Percentiles rank a stretch among this genome's conserved stretches.
These are phyloP conservation scores for Yamadazyma blattariae DNA, from an alignment of 1,139 yeast genomes.

Conservation along the genomic window DNA sequence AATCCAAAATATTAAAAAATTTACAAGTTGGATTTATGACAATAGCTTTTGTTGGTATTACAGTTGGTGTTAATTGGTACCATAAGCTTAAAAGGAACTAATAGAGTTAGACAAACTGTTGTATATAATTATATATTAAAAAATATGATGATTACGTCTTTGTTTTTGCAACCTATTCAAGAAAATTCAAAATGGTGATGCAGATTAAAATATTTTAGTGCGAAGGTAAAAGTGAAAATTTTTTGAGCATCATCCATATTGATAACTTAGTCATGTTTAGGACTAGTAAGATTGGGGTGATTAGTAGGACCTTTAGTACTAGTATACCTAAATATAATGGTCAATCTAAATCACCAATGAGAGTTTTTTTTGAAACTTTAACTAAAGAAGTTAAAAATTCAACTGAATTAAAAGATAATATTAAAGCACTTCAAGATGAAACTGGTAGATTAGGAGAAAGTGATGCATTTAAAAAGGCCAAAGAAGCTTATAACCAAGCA, in stretches of 20 bases:
- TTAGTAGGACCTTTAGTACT: neutral
- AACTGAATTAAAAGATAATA: constrained; percentile 84
- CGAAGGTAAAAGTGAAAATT: constrained; percentile 2
- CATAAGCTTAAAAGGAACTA: constrained; percentile 8
- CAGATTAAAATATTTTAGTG: neutral
- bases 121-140: too few relatives aligned
- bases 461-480: constrained; percentile 89
- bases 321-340: constrained; percentile 12
- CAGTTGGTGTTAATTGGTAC: constrained; percentile 18
- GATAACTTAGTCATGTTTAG: constrained; percentile 1
- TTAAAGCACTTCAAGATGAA: constrained; percentile 94
- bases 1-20: constrained; percentile 38
- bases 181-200: too few relatives aligned
- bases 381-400: constrained; percentile 88
- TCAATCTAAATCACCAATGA: constrained; percentile 69
- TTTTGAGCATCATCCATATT: constrained; percentile 1
- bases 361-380: constrained; percentile 92
- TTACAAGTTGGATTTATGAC: constrained; percentile 19
- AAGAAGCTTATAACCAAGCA: constrained; percentile 88
- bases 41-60: constrained; percentile 4
- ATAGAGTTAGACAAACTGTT: too few relatives aligned
- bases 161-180: too few relatives aligned
- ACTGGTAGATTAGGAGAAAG: constrained; percentile 94
- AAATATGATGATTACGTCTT: too few relatives aligned
- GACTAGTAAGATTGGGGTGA: neutral